Conservation (phyloP, 306 rosid genomes). For the Coriaria nepalensis region DNA sequence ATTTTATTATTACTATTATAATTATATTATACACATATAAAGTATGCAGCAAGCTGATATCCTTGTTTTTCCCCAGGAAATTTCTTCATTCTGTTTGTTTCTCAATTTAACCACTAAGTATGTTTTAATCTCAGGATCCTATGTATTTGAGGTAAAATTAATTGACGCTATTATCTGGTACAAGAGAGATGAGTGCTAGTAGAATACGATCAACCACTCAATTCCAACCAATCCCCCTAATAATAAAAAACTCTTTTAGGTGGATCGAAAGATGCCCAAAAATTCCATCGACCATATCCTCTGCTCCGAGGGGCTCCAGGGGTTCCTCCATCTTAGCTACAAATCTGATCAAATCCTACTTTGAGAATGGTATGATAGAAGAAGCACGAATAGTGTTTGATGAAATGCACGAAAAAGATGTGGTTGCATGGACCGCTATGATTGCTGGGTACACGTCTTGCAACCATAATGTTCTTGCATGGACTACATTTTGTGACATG, state of each 20-base stretch:
- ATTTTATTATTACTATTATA: too few species aligned
- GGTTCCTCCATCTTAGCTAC: constrained; percentile 34
- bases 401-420: constrained; percentile 52
- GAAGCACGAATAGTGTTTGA: constrained; percentile 56
- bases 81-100: too few species aligned
- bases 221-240: constrained; percentile 27
- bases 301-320: constrained; percentile 21
- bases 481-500: constrained; percentile 48
- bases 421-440: constrained; percentile 63
- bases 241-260: constrained; percentile 29
- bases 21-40: too few species aligned
- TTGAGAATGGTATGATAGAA: constrained; percentile 21
- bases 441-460: constrained; percentile 49
- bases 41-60: too few species aligned
- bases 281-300: constrained; percentile 17
- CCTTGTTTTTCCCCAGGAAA: too few species aligned
- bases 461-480: constrained; percentile 26
- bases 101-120: too few species aligned
- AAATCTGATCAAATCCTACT: constrained; percentile 33
- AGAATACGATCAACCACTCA: constrained; percentile 16
- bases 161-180: constrained; percentile 3
- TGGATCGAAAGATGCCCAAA: constrained; percentile 7
- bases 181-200: constrained; percentile 14
- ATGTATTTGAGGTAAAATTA: too few species aligned
- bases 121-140: too few species aligned